These are phyloP conservation scores for Mesotaenium endlicherianum DNA, from an alignment of 139 green algal genomes.

Conservation along the genomic window DNA sequence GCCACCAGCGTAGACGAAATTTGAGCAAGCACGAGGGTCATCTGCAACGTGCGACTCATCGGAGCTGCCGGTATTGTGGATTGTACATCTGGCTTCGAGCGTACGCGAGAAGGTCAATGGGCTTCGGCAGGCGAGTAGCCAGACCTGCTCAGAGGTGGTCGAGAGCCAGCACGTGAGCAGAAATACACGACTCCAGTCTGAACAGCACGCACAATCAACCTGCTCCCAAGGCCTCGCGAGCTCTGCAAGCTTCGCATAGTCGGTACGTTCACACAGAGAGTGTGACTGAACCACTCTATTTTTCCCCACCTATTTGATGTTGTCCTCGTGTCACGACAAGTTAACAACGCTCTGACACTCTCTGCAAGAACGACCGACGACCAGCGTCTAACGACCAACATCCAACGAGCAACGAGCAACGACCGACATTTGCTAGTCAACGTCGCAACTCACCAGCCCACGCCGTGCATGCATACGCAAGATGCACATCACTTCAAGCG, in stretches of 20 bases:
- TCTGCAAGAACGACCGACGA: too few relatives aligned
- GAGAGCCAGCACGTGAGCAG: not conserved
- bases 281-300: not conserved
- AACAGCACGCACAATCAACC: not conserved
- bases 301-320: not conserved
- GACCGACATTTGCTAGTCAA: too few relatives aligned
- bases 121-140: slow-evolving; percentile 6
- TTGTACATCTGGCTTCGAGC: slow-evolving; percentile 4
- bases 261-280: not conserved
- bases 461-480: not conserved
- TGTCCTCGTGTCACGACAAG: not conserved
- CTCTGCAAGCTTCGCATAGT: not conserved
- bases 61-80: slow-evolving; percentile 14
- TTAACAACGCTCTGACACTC: not conserved
- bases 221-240: not conserved
- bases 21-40: too few relatives aligned
- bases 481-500: not conserved
- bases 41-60: too few relatives aligned
- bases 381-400: too few relatives aligned
- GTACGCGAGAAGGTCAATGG: slow-evolving; percentile 9
- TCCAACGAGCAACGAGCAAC: too few relatives aligned
- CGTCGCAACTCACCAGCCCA: too few relatives aligned
- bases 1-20: too few relatives aligned
- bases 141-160: not conserved
- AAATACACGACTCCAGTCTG: too few relatives aligned